Evolutionary conservation across 495 filamentous ascomycete species (phyloP).

Genomic region (Penicillium mononematosum): DNA sequence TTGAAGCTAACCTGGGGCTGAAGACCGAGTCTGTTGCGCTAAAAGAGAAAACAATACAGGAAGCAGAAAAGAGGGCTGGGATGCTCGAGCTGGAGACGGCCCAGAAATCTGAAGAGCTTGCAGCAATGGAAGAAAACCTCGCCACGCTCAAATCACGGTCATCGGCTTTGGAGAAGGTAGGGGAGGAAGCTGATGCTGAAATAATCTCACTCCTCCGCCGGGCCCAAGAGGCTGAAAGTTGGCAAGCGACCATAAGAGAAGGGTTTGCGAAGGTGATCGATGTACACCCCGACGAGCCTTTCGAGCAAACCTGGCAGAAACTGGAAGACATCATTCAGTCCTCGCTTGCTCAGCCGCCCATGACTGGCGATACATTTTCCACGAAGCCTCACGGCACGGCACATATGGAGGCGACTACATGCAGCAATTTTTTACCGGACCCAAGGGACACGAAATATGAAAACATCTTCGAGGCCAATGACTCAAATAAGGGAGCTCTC

Average conservation of each 20-base stretch:
- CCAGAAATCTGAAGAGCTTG: slow-evolving; percentile 21
- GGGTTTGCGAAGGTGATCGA: slow-evolving; percentile 15
- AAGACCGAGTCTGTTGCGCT: slow-evolving; percentile 9
- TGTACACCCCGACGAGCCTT: slow-evolving; percentile 12
- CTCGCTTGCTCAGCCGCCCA: background rate
- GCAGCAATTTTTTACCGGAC: background rate
- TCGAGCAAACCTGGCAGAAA: slow-evolving; percentile 20
- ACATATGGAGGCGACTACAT: background rate
- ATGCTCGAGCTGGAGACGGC: slow-evolving; percentile 8
- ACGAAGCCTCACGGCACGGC: background rate
- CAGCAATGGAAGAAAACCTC: slow-evolving; percentile 16
- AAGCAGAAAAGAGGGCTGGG: slow-evolving; percentile 14
- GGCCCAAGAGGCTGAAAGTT: slow-evolving; percentile 31
- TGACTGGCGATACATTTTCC: background rate
- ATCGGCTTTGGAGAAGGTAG: slow-evolving; percentile 21
- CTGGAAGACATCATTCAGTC: slow-evolving; percentile 21
- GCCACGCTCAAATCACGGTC: slow-evolving; percentile 15
- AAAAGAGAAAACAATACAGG: slow-evolving; percentile 1
- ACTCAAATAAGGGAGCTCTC: background rate
- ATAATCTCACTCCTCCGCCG: slow-evolving; percentile 25
- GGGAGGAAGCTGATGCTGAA: slow-evolving; percentile 27
- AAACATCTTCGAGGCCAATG: background rate
- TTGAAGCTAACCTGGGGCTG: slow-evolving; percentile 18
- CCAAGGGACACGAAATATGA: no score
- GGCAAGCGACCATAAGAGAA: slow-evolving; percentile 25